Conservation (phyloP, 805 yeast genomes). For the Scheffersomyces amazonensis region DNA sequence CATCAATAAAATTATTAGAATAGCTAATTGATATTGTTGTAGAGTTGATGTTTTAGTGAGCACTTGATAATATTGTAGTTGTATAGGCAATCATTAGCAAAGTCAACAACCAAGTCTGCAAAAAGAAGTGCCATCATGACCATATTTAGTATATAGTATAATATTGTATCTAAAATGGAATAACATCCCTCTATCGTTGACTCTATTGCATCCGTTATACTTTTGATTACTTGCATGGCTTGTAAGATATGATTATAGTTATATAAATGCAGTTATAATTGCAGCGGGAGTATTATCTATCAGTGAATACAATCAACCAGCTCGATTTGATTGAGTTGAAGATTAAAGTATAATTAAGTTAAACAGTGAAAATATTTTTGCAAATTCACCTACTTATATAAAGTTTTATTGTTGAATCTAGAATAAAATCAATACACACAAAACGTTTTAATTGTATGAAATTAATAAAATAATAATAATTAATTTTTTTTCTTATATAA, state of each 20-base stretch:
- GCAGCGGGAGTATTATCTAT: too few species aligned
- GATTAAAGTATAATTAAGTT: not conserved
- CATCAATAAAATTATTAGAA: too few species aligned
- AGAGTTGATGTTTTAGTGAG: constrained; percentile 8
- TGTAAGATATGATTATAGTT: too few species aligned
- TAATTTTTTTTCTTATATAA: too few species aligned
- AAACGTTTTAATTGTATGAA: too few species aligned
- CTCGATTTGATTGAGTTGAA: too few species aligned
- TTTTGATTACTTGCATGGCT: not conserved
- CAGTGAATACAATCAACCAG: too few species aligned
- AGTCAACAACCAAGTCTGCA: constrained; percentile 5
- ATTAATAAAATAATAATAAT: too few species aligned
- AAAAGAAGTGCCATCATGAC: constrained; percentile 4
- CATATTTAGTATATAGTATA: constrained; percentile 5
- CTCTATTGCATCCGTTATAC: not conserved
- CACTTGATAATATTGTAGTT: constrained; percentile 8
- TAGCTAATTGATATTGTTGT: constrained; percentile 9
- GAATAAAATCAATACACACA: too few species aligned
- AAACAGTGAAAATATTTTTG: not conserved
- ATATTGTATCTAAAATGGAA: constrained; percentile 1
- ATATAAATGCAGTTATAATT: too few species aligned
- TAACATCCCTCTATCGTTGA: not conserved
- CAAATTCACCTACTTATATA: not conserved
- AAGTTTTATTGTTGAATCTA: too few species aligned
- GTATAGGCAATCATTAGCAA: constrained; percentile 6